Conservation (phyloP, 139 green algal species). For the Limnomonas spitsbergensis region DNA sequence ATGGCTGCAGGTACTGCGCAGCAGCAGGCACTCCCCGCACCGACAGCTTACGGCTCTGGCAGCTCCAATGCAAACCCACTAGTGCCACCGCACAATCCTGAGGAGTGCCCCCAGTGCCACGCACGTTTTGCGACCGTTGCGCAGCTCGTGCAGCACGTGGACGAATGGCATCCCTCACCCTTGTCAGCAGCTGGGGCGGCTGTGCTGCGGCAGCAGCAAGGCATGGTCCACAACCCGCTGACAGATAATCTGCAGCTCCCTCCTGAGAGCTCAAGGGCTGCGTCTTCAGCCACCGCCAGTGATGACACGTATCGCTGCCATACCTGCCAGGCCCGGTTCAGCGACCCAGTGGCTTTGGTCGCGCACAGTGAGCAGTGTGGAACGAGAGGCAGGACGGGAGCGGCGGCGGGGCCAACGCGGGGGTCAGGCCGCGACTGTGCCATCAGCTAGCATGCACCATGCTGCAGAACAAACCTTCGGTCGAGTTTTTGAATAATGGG, state of each 20-base stretch:
- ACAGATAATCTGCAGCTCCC: background rate
- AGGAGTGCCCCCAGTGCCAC: conserved; percentile 47
- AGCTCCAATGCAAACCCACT: conserved; percentile 19
- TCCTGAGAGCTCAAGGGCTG: background rate
- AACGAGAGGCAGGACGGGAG: background rate
- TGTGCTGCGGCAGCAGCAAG: background rate
- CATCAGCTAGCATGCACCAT: no score
- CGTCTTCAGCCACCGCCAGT: no score
- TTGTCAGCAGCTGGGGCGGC: background rate
- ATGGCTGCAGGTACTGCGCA: background rate
- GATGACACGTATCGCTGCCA: background rate
- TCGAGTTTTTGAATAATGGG: no score
- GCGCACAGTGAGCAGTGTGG: background rate
- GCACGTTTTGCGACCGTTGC: conserved; percentile 32
- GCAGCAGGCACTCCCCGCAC: background rate
- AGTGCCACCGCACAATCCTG: conserved; percentile 5
- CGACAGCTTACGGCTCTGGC: background rate
- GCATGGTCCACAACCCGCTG: background rate
- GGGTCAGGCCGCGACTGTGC: no score
- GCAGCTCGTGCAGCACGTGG: conserved; percentile 44
- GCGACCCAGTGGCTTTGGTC: background rate
- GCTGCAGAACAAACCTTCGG: no score
- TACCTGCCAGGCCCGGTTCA: background rate
- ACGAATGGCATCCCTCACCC: conserved; percentile 24
- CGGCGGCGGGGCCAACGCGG: no score